Conservation (phyloP, 2,329 filamentous ascomycete genomes). For the Ceratocystis huliohia region DNA sequence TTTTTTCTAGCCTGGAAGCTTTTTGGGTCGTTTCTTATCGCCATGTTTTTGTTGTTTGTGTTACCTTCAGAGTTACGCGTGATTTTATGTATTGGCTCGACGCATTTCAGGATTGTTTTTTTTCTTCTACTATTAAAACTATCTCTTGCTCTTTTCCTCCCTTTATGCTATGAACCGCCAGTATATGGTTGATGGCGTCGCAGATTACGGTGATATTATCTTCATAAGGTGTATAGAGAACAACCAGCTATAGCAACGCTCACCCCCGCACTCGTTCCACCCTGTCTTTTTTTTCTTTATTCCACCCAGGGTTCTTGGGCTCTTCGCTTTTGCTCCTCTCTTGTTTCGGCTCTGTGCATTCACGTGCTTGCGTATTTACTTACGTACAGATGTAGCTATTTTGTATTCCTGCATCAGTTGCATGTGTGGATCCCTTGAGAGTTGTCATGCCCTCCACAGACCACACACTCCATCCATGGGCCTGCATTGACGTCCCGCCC, state of each 20-base stretch:
- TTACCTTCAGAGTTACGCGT: not conserved
- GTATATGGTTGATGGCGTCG: too few species aligned
- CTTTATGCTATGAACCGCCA: not conserved
- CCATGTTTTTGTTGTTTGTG: not conserved
- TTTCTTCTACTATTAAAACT: not conserved
- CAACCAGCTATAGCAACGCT: too few species aligned
- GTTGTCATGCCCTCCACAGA: too few species aligned
- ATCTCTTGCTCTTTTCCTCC: not conserved
- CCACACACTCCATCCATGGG: too few species aligned
- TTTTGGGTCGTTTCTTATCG: not conserved
- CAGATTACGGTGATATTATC: not conserved
- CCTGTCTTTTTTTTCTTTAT: not conserved
- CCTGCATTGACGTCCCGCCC: too few species aligned
- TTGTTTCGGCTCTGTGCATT: too few species aligned
- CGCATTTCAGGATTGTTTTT: not conserved
- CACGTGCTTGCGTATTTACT: too few species aligned
- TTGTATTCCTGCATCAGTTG: too few species aligned
- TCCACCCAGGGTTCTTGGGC: not conserved
- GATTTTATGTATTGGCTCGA: not conserved
- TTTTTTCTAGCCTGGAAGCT: too few species aligned
- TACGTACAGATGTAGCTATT: too few species aligned
- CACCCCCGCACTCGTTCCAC: not conserved
- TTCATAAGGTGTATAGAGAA: not conserved
- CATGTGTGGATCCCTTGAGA: too few species aligned
- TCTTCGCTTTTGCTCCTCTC: not conserved